Evolutionary conservation across 2,329 filamentous ascomycete species (phyloP).

Genomic region (Pseudogymnoascus sp.): DNA sequence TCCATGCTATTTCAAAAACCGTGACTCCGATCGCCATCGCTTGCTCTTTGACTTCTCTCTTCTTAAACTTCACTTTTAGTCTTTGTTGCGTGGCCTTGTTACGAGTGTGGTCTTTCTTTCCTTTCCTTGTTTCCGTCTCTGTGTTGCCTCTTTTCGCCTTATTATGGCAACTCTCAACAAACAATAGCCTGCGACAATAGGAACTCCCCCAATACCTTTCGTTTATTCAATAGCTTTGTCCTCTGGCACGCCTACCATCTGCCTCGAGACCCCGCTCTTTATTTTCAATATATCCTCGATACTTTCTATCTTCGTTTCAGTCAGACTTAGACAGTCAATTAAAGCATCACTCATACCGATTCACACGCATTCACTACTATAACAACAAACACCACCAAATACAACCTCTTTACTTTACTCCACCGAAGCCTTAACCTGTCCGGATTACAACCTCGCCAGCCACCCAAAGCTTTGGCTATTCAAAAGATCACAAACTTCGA

Average conservation of each 20-base stretch:
- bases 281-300: neutral
- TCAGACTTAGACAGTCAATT: constrained; percentile 6
- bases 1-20: neutral
- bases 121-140: neutral
- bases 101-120: constrained; percentile 3
- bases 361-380: neutral
- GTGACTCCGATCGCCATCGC: constrained; percentile 1
- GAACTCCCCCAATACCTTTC: neutral
- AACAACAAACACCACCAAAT: neutral
- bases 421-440: neutral
- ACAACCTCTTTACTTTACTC: neutral
- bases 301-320: constrained; percentile 1
- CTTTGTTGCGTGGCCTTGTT: constrained; percentile 7
- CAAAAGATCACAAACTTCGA: neutral
- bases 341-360: constrained; percentile 2
- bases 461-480: neutral
- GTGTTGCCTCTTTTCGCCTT: neutral
- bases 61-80: neutral
- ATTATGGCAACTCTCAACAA: neutral
- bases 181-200: constrained; percentile 9
- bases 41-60: constrained; percentile 6
- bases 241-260: neutral
- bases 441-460: neutral
- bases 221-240: constrained; percentile 8
- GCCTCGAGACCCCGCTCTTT: constrained; percentile 1